Base-by-base conservation (phyloP, 2,329 filamentous ascomycete species). In the Albifimbria verrucaria region DNA sequence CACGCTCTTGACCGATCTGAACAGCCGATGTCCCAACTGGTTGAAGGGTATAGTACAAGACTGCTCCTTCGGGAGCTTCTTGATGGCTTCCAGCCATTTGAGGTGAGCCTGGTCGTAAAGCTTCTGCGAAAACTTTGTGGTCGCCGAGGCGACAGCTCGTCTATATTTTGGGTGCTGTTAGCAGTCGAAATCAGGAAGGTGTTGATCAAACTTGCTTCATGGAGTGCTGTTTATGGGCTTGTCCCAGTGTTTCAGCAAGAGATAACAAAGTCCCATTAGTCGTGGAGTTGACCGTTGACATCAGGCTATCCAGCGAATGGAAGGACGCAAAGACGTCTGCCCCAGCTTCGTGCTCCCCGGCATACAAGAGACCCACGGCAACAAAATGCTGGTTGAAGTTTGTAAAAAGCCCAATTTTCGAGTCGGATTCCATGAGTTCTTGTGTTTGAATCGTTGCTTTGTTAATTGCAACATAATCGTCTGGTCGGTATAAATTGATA, bases 161-260 rank as follows among this genome's bases (percentile, higher is more conserved):
- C 44, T 47, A 23, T 5, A 18, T 10, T 3, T 3, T 3, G 7
- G 4, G 44, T 10, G 15, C 7, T 21, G 26, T 12, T 9, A 21
- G 26, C 11, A 26, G 26, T 15, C 10, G 12, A 7, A 24, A 24
- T 17, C 17, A 15, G 10, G 9, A 7, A 47, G 32, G 11, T 39
- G 11, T 15, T 39, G 32, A 39, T n/a, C n/a, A n/a, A 48, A 10
- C 22, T 26, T 23, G 32, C 48, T 50, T 50, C 48, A 21, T 50
- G 2, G 28, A 6, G n/a, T n/a, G n/a, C n/a, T n/a, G n/a, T 23
- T 50, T 32, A 15, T 50, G 32, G 28, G 39, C 48, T 18, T 50
- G 48, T n/a, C 32, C 48, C 48, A 50, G 41, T 5, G 48, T 24
- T 17, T 50, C 21, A 24, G 48, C 48, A 21, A 50, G 48, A 7